phyloP scores from a whole-genome alignment of 2,329 filamentous ascomycete species.

The Gaeumannomyces tritici region DNA sequence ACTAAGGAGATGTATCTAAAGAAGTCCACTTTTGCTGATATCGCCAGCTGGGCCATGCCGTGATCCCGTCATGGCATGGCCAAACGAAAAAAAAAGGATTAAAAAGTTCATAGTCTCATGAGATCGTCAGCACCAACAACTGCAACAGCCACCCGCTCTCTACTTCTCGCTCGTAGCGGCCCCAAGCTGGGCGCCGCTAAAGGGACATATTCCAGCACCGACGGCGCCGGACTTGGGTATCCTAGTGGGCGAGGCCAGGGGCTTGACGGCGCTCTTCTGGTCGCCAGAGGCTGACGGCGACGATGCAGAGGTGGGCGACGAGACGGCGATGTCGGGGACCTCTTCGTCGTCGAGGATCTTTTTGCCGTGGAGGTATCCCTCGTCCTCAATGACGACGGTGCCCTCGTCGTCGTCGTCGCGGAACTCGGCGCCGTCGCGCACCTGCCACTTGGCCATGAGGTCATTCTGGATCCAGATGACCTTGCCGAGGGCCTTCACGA shows the following conservation, averaged over 20 bases:
- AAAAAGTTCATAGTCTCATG: background rate
- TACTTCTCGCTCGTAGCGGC: background rate
- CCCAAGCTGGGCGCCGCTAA: background rate
- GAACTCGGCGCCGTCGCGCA: conserved; percentile 58
- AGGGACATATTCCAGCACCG: background rate
- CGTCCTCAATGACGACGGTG: conserved; percentile 36
- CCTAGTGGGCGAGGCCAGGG: background rate
- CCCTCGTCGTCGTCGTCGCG: conserved; percentile 25
- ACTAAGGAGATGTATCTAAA: background rate
- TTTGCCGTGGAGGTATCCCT: conserved; percentile 56
- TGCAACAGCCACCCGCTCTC: background rate
- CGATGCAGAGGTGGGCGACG: background rate
- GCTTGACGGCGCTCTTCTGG: background rate
- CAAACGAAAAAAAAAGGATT: background rate
- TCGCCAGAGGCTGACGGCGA: background rate
- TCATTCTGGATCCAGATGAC: conserved; percentile 87
- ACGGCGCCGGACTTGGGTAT: background rate
- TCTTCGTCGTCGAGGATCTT: conserved; percentile 39
- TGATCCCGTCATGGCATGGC: background rate
- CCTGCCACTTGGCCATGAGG: conserved; percentile 75
- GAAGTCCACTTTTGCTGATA: too few relatives aligned
- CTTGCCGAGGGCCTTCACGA: conserved; percentile 69
- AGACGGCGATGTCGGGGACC: conserved; percentile 10
- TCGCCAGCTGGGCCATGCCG: background rate
- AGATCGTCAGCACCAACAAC: background rate